Evolutionary conservation across 2,329 filamentous ascomycete species (phyloP), one percentile per base, ranked within the genome.

Genomic region (Exophiala mesophila): DNA sequence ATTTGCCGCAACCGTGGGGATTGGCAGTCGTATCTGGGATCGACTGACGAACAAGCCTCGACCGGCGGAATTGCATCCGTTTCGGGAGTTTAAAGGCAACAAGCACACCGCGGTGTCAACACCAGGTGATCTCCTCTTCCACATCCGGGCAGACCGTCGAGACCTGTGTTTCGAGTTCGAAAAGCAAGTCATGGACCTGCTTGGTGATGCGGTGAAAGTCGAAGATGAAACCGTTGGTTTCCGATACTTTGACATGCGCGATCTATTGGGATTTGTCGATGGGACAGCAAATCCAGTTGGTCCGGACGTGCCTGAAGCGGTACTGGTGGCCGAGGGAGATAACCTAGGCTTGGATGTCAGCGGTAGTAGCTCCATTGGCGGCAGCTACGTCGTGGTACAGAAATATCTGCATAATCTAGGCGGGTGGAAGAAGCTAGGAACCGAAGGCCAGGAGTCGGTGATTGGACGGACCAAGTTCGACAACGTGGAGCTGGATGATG

Each of bases 91-190:
- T 5, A 59, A 62, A n/a, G 76, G 76, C 2, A 50, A 50, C 2
- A 65, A 58, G 5, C 73, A 78, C 53, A 72, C 68, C 0, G 74
- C 76, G 0, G 60, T 75, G 5, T 73, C 74, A 0, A 79, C 76
- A 0, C 72, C 74, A 0, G 76, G 76, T 0, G 76, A 80, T 44
- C 45, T 80, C 1, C 62, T 80, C 3, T 76, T 80, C 46, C 76
- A 80, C 51, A 78, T 80, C 46, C 71, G 76, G 20, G 66, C 75
- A 0, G 74, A 78, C 36, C 66, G 76, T 1, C 65, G 73, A 10
- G 76, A 79, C 50, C 50, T 80, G 16, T 73, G 70, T 52, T 79
- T 79, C 47, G 76, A 80, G 53, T 74, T 79, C 41, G 76, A 79
- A 60, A 62, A 69, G 21, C 76, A 78, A 50, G 56, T 80, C 8